Base-by-base conservation (phyloP, 2,329 filamentous ascomycete genomes). In the Colletotrichum echinochloae region DNA sequence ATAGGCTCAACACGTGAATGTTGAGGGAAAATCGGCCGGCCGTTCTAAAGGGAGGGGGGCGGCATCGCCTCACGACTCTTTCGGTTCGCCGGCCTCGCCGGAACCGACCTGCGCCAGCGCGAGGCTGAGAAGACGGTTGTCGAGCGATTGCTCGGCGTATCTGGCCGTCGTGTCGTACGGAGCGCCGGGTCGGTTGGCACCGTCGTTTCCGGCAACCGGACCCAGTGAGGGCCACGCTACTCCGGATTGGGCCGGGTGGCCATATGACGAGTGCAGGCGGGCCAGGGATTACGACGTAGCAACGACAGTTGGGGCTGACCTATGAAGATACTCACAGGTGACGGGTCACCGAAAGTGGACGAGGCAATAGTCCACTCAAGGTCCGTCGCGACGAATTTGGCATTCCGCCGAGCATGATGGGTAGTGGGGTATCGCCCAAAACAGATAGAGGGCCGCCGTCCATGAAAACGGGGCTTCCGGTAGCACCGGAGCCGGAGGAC, bases 331-430 rank as follows among this genome's bases (percentile, higher is more conserved):
- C 44, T 51, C 12, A 35, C n/a, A 55, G 51, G 51, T 63, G 51
- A 68, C 44, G 52, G 26, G 52, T 63, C 65, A 57, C 26, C 26
- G 35, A 18, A 51, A 30, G 18, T 26, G 60, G 60, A 61, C 44
- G 48, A 51, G 18, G 11, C 60, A n/a, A 35, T 41, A 61, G 41
- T 35, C 52, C 35, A 35, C 60, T 30, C 41, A 12, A 33, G n/a
- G 35, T 52, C 56, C 26, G 37, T 30, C 30, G 37, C 11, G 20
- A 37, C 54, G 35, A 49, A 51, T 52, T 20, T 6, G 41, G 52
- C 35, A 57, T 26, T 35, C 26, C 16, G 16, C 60, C 52, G 52
- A 46, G 59, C 7, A 62, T 5, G 28, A 41, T 46, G 2, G 51
- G 39, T 28, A 44, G 39, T 48, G 35, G 35, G n/a, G 11, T 20